Percentiles rank a stretch among this genome's conserved stretches.
These are phyloP conservation scores for Nidula microcarpa DNA, from an alignment of 768 basidiomycete species.

Conservation along the genomic window DNA sequence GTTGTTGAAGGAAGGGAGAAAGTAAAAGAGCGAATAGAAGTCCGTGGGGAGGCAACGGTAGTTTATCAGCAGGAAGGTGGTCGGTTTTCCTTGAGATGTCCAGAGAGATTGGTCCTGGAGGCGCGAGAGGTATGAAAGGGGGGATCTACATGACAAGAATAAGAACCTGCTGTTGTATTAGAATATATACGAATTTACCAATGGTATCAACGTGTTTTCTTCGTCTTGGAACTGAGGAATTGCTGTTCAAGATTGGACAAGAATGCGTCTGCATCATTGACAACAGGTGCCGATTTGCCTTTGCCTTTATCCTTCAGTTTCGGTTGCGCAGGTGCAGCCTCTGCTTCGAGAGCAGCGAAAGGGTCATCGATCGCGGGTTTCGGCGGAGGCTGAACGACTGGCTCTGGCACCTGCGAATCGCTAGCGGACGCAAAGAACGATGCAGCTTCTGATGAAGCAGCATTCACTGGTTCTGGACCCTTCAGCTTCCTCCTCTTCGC, in stretches of 20 bases:
- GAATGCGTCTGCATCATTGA: slow-evolving; percentile 57
- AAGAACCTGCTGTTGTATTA: not conserved
- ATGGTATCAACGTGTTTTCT: slow-evolving; percentile 9
- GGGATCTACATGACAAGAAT: not conserved
- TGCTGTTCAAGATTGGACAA: slow-evolving; percentile 65
- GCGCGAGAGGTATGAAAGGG: slow-evolving; percentile 5
- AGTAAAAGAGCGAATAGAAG: slow-evolving; percentile 23
- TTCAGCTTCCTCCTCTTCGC: slow-evolving; percentile 63
- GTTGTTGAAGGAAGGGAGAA: slow-evolving; percentile 39
- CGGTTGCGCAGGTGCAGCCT: slow-evolving; percentile 10
- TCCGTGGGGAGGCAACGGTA: slow-evolving; percentile 34
- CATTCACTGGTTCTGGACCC: slow-evolving; percentile 7
- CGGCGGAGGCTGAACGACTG: not conserved
- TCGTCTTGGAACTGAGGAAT: slow-evolving; percentile 35
- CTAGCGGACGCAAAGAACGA: not conserved
- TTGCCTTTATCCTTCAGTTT: slow-evolving; percentile 17
- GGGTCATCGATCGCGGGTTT: slow-evolving; percentile 29
- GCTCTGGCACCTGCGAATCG: not conserved
- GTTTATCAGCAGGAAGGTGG: slow-evolving; percentile 38
- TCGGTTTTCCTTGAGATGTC: slow-evolving; percentile 45
- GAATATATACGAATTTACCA: not conserved
- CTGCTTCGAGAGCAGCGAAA: slow-evolving; percentile 46
- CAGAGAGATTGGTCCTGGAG: slow-evolving; percentile 41
- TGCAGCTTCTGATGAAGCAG: slow-evolving; percentile 2
- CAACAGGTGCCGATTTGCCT: slow-evolving; percentile 8